Evolutionary conservation across 1,284 basidiomycete genomes (phyloP).

Genomic region (Violaceomyces palustris): DNA sequence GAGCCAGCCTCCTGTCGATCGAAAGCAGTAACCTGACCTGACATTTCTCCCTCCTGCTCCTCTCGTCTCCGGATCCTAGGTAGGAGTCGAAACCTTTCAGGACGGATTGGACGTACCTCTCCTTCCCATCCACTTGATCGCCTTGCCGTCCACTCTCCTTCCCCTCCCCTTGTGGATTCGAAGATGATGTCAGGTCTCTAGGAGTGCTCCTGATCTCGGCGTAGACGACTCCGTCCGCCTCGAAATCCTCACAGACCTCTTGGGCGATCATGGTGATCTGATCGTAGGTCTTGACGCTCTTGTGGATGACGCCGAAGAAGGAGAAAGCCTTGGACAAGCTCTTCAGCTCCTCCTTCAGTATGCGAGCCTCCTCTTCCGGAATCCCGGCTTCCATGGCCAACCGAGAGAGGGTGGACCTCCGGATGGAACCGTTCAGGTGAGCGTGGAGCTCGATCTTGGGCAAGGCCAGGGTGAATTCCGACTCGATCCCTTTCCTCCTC

Average conservation of each 20-base stretch:
- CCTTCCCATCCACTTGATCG: too few species aligned
- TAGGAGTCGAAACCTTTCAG: constrained; percentile 8
- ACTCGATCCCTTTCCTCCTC: not conserved
- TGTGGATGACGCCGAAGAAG: constrained; percentile 23
- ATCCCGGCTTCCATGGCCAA: constrained; percentile 6
- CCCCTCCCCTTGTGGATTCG: too few species aligned
- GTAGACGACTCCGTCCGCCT: constrained; percentile 26
- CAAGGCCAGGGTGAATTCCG: not conserved
- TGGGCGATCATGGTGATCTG: constrained; percentile 11
- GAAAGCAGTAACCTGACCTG: constrained; percentile 18
- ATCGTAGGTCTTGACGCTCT: constrained; percentile 7
- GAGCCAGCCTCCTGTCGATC: constrained; percentile 11
- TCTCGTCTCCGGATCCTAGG: not conserved
- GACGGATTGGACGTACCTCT: constrained; percentile 10
- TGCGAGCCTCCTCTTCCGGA: constrained; percentile 2
- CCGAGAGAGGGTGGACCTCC: constrained; percentile 12
- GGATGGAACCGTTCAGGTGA: constrained; percentile 31
- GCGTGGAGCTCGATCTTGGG: constrained; percentile 36
- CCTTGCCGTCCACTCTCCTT: not conserved
- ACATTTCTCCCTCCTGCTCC: not conserved
- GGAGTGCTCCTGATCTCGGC: constrained; percentile 31
- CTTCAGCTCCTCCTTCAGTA: constrained; percentile 5
- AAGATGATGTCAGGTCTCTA: constrained; percentile 1
- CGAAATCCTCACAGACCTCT: constrained; percentile 17
- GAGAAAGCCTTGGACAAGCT: constrained; percentile 21